Evolutionary conservation across 1,284 basidiomycete species (phyloP).

Genomic region (Ustilago vetiveriae): DNA sequence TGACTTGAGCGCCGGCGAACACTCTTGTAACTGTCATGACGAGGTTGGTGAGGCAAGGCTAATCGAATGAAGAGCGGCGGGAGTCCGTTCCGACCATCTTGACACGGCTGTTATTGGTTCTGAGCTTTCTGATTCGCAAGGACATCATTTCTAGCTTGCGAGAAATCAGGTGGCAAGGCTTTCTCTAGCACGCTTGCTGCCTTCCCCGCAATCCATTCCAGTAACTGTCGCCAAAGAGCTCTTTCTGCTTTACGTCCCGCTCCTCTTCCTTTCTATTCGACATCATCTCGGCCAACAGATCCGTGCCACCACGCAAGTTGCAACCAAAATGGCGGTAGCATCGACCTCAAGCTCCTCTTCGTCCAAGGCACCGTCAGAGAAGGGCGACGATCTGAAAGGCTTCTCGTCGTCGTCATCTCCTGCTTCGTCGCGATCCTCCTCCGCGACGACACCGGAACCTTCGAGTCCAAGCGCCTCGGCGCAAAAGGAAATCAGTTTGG

Average conservation of each 20-base stretch:
- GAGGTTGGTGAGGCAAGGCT: no score
- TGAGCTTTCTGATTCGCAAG: no score
- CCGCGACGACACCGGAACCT: slow-evolving; percentile 37
- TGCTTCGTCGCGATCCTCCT: slow-evolving; percentile 16
- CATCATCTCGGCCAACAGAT: neutral
- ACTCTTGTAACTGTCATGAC: no score
- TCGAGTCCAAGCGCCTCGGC: slow-evolving; percentile 22
- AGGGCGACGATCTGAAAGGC: slow-evolving; percentile 7
- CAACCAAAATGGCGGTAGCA: slow-evolving; percentile 1
- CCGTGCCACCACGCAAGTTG: neutral
- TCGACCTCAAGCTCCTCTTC: slow-evolving; percentile 24
- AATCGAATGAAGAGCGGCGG: no score
- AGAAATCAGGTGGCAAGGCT: neutral
- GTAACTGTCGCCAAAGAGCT: no score
- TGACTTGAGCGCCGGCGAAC: no score
- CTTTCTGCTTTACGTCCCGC: no score
- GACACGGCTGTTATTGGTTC: no score
- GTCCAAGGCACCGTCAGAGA: slow-evolving; percentile 29
- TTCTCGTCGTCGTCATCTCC: slow-evolving; percentile 22
- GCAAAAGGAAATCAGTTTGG: neutral
- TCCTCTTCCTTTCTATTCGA: neutral
- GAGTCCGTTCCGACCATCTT: no score
- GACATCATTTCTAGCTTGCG: no score
- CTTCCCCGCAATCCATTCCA: no score
- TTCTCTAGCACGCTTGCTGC: neutral